These are phyloP conservation scores for Oryza glumipatula DNA, from an alignment of 176 grass and related monocot genomes.

Conservation along the genomic window DNA sequence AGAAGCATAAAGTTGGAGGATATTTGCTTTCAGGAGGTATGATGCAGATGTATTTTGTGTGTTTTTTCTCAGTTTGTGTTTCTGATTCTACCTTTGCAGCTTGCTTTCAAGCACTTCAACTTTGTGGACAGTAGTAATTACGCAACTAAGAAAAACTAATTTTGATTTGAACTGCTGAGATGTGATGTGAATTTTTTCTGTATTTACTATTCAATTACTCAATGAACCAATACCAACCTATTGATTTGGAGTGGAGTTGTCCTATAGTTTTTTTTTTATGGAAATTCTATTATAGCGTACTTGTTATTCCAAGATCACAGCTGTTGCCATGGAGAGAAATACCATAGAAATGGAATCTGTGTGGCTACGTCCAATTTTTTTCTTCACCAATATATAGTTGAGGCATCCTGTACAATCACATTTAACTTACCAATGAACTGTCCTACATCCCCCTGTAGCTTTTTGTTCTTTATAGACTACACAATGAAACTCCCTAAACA, in stretches of 20 bases:
- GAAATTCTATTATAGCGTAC: no score
- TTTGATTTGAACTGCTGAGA: not conserved
- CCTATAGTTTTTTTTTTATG: not conserved
- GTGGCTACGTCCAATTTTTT: not conserved
- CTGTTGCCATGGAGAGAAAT: not conserved
- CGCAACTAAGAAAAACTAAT: not conserved
- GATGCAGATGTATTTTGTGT: not conserved
- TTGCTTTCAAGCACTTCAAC: not conserved
- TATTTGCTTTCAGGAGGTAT: conserved; percentile 42
- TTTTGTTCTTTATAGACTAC: not conserved
- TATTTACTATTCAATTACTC: not conserved
- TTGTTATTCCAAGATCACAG: not conserved
- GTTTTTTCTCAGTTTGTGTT: conserved; percentile 13
- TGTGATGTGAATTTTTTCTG: not conserved
- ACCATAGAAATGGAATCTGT: not conserved
- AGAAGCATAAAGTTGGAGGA: not conserved
- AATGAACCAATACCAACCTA: not conserved
- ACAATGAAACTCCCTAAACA: not conserved
- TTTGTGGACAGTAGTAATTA: not conserved
- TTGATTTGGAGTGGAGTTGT: not conserved
- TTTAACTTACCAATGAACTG: not conserved
- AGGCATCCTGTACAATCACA: not conserved
- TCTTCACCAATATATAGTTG: not conserved
- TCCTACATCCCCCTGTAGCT: not conserved
- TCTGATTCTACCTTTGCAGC: not conserved